Percentiles rank a stretch among this genome's conserved stretches.
These are phyloP conservation scores for Carex kokanica DNA, from an alignment of 176 grass and related monocot species.

Conservation along the genomic window DNA sequence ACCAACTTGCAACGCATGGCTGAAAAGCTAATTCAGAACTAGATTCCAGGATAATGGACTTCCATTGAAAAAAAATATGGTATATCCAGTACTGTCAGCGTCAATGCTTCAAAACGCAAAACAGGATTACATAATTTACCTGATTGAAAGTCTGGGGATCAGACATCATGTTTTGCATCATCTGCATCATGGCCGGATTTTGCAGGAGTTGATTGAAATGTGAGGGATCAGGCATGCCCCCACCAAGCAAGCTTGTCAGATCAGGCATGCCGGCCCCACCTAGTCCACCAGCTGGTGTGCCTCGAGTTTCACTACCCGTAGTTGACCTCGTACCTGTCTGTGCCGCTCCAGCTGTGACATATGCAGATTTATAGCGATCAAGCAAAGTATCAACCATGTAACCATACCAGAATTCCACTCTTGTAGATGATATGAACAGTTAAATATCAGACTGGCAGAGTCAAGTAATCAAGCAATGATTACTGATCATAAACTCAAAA, in stretches of 20 bases:
- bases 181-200: slow-evolving; percentile 95
- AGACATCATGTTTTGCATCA: slow-evolving; percentile 92
- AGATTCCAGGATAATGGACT: background rate
- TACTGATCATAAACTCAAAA: background rate
- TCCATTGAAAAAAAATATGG: background rate
- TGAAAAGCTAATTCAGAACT: background rate
- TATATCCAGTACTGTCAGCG: background rate
- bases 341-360: slow-evolving; percentile 46
- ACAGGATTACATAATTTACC: slow-evolving; percentile 36
- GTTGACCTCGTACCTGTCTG: slow-evolving; percentile 46
- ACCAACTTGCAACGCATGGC: background rate
- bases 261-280: slow-evolving; percentile 46
- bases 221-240: slow-evolving; percentile 52
- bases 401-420: background rate
- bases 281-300: slow-evolving; percentile 34
- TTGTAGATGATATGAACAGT: slow-evolving; percentile 14
- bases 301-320: slow-evolving; percentile 41
- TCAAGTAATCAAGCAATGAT: background rate
- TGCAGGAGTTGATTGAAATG: slow-evolving; percentile 71
- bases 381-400: background rate
- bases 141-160: slow-evolving; percentile 87
- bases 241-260: slow-evolving; percentile 62
- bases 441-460: background rate
- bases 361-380: background rate
- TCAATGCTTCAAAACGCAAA: background rate